Conservation (phyloP, 495 filamentous ascomycete species). For the Trichoderma reesei region DNA sequence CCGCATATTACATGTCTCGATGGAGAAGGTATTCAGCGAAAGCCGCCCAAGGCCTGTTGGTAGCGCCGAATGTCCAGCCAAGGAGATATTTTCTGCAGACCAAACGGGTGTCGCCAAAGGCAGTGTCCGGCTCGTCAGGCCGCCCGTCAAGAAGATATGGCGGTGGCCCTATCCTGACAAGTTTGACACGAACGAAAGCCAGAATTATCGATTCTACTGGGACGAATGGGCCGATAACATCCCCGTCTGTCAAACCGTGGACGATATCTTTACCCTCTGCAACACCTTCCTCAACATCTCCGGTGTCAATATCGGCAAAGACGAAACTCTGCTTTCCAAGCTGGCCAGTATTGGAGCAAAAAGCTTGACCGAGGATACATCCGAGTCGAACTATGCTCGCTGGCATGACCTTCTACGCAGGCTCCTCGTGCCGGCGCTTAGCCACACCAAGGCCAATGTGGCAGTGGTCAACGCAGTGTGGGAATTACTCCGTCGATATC, state of each 20-base stretch:
- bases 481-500: constrained; percentile 66
- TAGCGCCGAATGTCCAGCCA: constrained; percentile 27
- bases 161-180: constrained; percentile 74
- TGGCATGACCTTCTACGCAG: constrained; percentile 78
- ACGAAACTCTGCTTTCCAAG: constrained; percentile 66
- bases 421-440: constrained; percentile 73
- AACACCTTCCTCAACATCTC: constrained; percentile 73
- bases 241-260: constrained; percentile 78
- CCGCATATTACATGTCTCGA: constrained; percentile 69
- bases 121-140: constrained; percentile 46
- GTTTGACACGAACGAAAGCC: constrained; percentile 59
- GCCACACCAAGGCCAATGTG: constrained; percentile 71
- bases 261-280: constrained; percentile 84
- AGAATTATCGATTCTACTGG: constrained; percentile 85
- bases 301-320: constrained; percentile 80
- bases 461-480: constrained; percentile 78
- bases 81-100: constrained; percentile 46
- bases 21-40: constrained; percentile 44
- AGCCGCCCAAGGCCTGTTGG: constrained; percentile 18
- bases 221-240: constrained; percentile 94
- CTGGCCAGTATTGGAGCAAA: constrained; percentile 70
- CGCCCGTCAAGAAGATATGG: constrained; percentile 50
- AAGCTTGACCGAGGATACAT: constrained; percentile 60
- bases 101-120: constrained; percentile 57
- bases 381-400: constrained; percentile 53